A percentile compares a stretch with the other conserved stretches of the same genome.
These are phyloP conservation scores for Byssothecium circinans DNA, from an alignment of 2,329 filamentous ascomycete species.

Conservation along the genomic window DNA sequence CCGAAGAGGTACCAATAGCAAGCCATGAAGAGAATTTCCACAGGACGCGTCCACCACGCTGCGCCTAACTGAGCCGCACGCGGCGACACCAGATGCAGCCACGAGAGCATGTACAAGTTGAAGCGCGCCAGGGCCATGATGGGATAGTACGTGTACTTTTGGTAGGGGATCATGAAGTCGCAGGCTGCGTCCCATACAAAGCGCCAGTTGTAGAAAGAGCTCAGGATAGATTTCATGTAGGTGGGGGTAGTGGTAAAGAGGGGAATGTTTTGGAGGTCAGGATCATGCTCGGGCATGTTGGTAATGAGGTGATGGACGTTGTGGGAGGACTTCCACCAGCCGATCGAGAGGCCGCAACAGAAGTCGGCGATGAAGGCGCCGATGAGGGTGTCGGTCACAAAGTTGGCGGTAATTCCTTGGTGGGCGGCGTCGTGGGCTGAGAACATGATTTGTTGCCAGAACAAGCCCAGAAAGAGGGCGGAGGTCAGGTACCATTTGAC, in stretches of 20 bases:
- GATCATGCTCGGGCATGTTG: slow-evolving; percentile 58
- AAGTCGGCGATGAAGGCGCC: slow-evolving; percentile 66
- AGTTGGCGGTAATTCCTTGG: slow-evolving; percentile 63
- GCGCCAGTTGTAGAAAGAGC: slow-evolving; percentile 79
- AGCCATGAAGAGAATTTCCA: slow-evolving; percentile 74
- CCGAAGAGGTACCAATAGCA: slow-evolving; percentile 90
- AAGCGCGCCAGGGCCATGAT: slow-evolving; percentile 80
- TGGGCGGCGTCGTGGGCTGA: slow-evolving; percentile 68
- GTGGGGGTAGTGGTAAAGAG: slow-evolving; percentile 86
- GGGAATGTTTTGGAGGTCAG: slow-evolving; percentile 65
- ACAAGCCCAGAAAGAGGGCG: slow-evolving; percentile 61
- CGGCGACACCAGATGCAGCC: slow-evolving; percentile 71
- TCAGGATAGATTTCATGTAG: slow-evolving; percentile 71
- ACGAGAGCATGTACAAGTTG: slow-evolving; percentile 82
- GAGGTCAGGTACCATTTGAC: slow-evolving; percentile 61
- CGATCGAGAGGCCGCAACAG: slow-evolving; percentile 66
- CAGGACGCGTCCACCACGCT: slow-evolving; percentile 79
- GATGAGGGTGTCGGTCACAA: slow-evolving; percentile 61
- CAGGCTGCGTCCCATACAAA: slow-evolving; percentile 79
- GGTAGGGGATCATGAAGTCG: slow-evolving; percentile 69
- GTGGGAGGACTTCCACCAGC: slow-evolving; percentile 71
- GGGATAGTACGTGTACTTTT: slow-evolving; percentile 82
- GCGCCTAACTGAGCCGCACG: slow-evolving; percentile 73
- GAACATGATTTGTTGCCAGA: slow-evolving; percentile 73
- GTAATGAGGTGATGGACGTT: slow-evolving; percentile 70